These are phyloP conservation scores for Cladosporium sp. DNA, from an alignment of 2,329 filamentous ascomycete genomes.

Conservation along the genomic window DNA sequence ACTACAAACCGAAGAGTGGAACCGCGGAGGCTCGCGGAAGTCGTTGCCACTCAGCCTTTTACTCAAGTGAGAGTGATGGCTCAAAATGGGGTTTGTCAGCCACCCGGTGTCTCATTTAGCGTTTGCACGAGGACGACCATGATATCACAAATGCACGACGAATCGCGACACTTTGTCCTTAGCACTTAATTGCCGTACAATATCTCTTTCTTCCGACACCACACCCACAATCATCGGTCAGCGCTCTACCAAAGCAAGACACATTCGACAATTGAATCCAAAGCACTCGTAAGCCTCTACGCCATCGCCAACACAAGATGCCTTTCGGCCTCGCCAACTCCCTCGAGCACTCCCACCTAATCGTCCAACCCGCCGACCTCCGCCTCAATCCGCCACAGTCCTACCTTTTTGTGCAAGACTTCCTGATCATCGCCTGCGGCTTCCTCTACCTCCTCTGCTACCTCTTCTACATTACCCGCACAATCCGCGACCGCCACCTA, in stretches of 20 bases:
- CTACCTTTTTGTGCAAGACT: conserved; percentile 40
- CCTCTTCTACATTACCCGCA: conserved; percentile 37
- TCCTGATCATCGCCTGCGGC: conserved; percentile 38
- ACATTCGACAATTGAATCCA: too few relatives aligned
- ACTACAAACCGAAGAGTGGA: too few relatives aligned
- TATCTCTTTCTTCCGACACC: too few relatives aligned
- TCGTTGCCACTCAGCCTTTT: neutral
- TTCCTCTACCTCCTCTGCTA: conserved; percentile 40
- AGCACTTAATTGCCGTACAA: too few relatives aligned
- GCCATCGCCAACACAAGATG: neutral
- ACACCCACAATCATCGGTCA: too few relatives aligned
- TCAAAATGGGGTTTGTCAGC: conserved; percentile 6
- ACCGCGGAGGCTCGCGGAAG: conserved; percentile 1
- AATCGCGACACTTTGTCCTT: neutral
- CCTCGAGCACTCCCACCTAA: conserved; percentile 34
- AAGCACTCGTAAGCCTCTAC: too few relatives aligned
- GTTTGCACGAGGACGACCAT: too few relatives aligned
- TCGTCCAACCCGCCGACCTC: conserved; percentile 50
- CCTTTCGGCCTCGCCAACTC: neutral
- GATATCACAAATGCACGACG: too few relatives aligned
- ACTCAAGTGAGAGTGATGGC: neutral
- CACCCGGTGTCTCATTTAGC: too few relatives aligned
- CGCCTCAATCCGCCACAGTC: conserved; percentile 35
- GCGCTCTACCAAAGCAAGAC: too few relatives aligned
- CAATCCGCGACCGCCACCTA: conserved; percentile 33